Evolutionary conservation across 768 basidiomycete species (phyloP).

Genomic region (Amanita subjunquillea): DNA sequence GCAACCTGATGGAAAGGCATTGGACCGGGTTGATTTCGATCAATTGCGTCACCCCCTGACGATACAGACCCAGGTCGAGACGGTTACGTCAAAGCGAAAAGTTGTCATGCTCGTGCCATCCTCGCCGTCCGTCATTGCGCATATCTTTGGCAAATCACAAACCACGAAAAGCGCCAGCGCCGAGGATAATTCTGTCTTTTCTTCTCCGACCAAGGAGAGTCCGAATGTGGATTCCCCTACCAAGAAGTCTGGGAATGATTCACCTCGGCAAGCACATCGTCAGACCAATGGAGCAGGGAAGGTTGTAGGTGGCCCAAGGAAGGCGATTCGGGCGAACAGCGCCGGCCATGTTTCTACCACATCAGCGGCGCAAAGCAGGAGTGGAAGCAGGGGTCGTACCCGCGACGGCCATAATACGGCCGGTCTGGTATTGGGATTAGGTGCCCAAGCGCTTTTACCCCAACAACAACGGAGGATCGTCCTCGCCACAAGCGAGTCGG

Average conservation of each 20-base stretch:
- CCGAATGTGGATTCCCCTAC: neutral
- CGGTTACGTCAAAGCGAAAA: neutral
- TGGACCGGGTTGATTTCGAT: neutral
- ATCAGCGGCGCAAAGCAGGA: constrained; percentile 7
- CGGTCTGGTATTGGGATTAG: constrained; percentile 7
- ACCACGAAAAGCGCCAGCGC: neutral
- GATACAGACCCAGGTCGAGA: neutral
- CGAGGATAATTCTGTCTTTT: neutral
- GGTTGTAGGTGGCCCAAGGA: neutral
- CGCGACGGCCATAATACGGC: constrained; percentile 6
- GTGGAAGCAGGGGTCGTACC: constrained; percentile 10
- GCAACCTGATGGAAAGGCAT: neutral
- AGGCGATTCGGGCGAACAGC: neutral
- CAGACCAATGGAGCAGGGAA: constrained; percentile 8
- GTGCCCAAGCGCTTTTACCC: constrained; percentile 15
- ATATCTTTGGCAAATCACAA: constrained; percentile 3
- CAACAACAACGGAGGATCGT: constrained; percentile 35
- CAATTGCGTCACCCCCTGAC: neutral
- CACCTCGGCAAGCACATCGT: constrained; percentile 5
- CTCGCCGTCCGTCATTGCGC: constrained; percentile 9
- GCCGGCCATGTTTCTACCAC: neutral
- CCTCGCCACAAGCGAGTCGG: constrained; percentile 42
- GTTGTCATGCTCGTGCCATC: constrained; percentile 1
- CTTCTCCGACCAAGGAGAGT: neutral
- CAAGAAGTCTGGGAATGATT: neutral